phyloP scores from a whole-genome alignment of 805 yeast genomes.

The Lipomyces chichibuensis region DNA sequence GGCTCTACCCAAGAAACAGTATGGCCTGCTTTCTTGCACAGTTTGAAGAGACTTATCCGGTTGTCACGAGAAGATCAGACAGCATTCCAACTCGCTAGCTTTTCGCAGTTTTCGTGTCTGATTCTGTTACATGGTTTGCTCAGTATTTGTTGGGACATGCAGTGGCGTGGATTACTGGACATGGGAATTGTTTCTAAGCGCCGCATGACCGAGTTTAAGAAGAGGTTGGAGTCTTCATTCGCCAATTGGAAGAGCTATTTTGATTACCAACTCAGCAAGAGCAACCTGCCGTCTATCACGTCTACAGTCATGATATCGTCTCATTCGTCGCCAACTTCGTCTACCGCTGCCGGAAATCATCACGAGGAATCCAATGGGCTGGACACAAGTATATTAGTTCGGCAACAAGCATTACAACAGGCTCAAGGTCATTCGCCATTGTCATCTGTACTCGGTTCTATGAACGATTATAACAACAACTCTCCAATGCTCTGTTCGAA shows the following conservation, averaged over 20 bases:
- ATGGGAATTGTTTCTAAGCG: conserved; percentile 46
- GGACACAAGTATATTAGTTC: neutral
- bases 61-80: conserved; percentile 27
- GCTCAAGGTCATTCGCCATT: neutral
- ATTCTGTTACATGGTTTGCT: conserved; percentile 48
- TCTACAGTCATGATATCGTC: conserved; percentile 25
- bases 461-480: conserved; percentile 37
- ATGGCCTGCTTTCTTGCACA: conserved; percentile 33
- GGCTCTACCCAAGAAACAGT: conserved; percentile 12
- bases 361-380: neutral
- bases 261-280: conserved; percentile 44
- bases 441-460: conserved; percentile 6
- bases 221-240: conserved; percentile 44
- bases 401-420: neutral
- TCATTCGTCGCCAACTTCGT: conserved; percentile 6
- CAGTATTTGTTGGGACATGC: conserved; percentile 45
- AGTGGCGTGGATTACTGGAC: conserved; percentile 44
- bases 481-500: conserved; percentile 38
- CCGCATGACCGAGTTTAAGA: conserved; percentile 42
- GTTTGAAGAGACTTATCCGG: conserved; percentile 31
- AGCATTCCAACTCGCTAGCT: conserved; percentile 24
- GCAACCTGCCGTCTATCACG: conserved; percentile 31
- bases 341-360: neutral
- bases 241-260: conserved; percentile 47
- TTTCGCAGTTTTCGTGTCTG: conserved; percentile 47